Evolutionary conservation across 345 rosid genomes (phyloP).

Genomic region (Populus nigra): DNA sequence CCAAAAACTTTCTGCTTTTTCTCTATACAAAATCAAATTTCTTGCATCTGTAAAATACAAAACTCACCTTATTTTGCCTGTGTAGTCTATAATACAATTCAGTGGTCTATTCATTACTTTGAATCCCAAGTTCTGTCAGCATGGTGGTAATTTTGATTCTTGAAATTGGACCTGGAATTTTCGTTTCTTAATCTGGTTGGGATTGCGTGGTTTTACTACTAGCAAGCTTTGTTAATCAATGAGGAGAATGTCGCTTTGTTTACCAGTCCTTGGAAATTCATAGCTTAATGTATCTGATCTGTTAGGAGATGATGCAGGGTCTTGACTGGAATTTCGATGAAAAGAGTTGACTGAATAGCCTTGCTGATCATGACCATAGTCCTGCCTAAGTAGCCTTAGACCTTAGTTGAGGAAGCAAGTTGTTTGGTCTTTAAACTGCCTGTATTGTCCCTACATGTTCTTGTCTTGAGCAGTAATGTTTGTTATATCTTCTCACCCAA

Average conservation of each 20-base stretch:
- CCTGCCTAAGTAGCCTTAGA: background rate
- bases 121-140: background rate
- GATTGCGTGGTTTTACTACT: background rate
- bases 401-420: background rate
- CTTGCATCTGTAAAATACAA: slow-evolving; percentile 36
- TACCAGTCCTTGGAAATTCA: background rate
- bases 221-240: background rate
- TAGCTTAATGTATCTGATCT: background rate
- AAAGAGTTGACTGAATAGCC: too few relatives aligned
- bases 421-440: background rate
- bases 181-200: background rate
- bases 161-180: background rate
- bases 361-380: background rate
- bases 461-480: background rate
- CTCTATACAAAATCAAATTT: slow-evolving; percentile 26
- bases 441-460: background rate
- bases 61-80: slow-evolving; percentile 18
- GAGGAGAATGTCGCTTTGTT: background rate
- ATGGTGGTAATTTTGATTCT: background rate
- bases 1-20: slow-evolving; percentile 24
- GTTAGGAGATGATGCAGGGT: too few relatives aligned
- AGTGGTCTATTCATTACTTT: background rate
- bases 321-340: background rate
- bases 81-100: slow-evolving; percentile 17
- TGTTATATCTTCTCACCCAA: background rate